phyloP scores from a whole-genome alignment of 495 filamentous ascomycete species.

The Aeminium ludgeri region DNA sequence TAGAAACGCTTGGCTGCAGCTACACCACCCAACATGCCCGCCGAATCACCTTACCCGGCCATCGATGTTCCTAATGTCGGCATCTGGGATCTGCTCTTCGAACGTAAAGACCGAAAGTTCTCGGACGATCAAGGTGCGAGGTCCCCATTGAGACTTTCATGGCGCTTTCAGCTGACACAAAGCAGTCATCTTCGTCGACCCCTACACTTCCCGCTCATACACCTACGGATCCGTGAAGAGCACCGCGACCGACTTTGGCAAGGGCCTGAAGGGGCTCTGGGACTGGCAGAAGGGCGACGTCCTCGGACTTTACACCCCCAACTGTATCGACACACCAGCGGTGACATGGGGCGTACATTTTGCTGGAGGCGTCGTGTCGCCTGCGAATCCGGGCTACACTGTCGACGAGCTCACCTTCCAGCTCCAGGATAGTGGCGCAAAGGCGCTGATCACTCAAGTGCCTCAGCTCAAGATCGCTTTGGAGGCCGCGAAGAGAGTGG shows the following conservation, averaged over 20 bases:
- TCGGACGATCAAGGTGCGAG: slow-evolving; percentile 46
- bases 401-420: slow-evolving; percentile 77
- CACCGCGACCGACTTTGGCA: slow-evolving; percentile 57
- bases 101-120: slow-evolving; percentile 48
- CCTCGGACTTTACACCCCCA: slow-evolving; percentile 26
- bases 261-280: slow-evolving; percentile 56
- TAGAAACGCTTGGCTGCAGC: too few species aligned
- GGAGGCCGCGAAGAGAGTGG: slow-evolving; percentile 50
- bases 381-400: slow-evolving; percentile 80
- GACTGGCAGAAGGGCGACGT: slow-evolving; percentile 61
- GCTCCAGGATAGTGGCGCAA: slow-evolving; percentile 63
- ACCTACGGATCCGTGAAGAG: slow-evolving; percentile 52
- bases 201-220: slow-evolving; percentile 53
- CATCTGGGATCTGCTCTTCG: slow-evolving; percentile 65
- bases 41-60: slow-evolving; percentile 35
- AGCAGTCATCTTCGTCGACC: slow-evolving; percentile 64
- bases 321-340: slow-evolving; percentile 26
- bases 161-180: neutral
- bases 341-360: slow-evolving; percentile 67
- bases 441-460: slow-evolving; percentile 56
- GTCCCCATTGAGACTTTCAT: neutral
- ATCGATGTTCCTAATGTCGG: slow-evolving; percentile 49
- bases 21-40: slow-evolving; percentile 30
- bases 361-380: slow-evolving; percentile 65
- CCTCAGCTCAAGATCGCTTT: slow-evolving; percentile 42